Conservation (phyloP, 208 protist species). For the Crithidia expoeki region DNA sequence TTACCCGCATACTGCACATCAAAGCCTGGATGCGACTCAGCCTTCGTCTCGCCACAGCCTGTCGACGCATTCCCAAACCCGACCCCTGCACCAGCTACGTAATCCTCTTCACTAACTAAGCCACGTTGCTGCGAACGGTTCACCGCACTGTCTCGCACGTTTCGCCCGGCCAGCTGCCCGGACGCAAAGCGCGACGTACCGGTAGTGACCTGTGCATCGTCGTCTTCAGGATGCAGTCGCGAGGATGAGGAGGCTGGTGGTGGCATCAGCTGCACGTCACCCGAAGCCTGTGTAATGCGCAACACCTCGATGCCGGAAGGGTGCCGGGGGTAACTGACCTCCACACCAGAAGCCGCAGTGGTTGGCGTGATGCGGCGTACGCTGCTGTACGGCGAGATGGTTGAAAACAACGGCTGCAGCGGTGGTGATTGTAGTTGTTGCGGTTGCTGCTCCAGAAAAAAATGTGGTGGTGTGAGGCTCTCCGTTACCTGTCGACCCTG, state of each 20-base stretch:
- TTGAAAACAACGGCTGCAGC: constrained; percentile 1
- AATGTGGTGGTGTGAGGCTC: neutral
- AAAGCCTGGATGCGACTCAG: neutral
- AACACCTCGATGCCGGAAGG: constrained; percentile 24
- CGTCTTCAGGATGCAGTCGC: neutral
- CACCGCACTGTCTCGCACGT: neutral
- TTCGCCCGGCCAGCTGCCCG: neutral
- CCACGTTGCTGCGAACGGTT: neutral
- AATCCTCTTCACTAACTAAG: neutral
- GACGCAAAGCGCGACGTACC: constrained; percentile 5
- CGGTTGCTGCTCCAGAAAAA: no score
- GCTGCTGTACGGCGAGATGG: constrained; percentile 12
- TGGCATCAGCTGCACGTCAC: constrained; percentile 13
- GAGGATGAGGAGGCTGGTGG: constrained; percentile 5
- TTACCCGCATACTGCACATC: neutral
- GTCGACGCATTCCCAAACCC: neutral
- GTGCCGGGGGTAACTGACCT: neutral
- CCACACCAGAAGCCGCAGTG: neutral
- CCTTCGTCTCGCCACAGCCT: neutral
- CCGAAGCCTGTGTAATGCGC: constrained; percentile 27
- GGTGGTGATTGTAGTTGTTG: neutral
- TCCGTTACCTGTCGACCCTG: neutral
- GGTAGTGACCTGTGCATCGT: neutral
- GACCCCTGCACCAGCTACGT: neutral
- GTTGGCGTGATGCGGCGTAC: neutral